These are phyloP conservation scores for Fusarium miscanthi DNA, from an alignment of 2,329 filamentous ascomycete species.

Conservation along the genomic window DNA sequence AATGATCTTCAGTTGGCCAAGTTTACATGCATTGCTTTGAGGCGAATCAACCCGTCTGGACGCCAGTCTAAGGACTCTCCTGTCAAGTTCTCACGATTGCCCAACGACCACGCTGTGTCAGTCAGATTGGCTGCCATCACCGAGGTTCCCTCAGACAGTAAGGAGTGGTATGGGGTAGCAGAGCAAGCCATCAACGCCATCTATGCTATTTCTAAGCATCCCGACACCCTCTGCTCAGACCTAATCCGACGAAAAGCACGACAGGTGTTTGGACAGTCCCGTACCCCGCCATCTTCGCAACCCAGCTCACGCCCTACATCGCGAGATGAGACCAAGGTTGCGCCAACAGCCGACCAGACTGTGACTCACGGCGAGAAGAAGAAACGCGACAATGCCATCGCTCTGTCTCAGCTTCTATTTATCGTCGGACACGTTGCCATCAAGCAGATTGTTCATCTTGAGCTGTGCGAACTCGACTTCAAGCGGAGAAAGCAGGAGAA, in stretches of 20 bases:
- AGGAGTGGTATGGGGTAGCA: constrained; percentile 95
- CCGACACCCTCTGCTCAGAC: constrained; percentile 91
- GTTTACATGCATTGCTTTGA: constrained; percentile 93
- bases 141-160: constrained; percentile 87
- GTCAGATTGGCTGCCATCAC: constrained; percentile 83
- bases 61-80: constrained; percentile 80
- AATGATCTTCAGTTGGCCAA: constrained; percentile 89
- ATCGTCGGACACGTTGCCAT: constrained; percentile 97
- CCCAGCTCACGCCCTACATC: constrained; percentile 61
- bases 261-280: constrained; percentile 72
- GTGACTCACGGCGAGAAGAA: constrained; percentile 56
- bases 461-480: constrained; percentile 97
- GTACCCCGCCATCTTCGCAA: constrained; percentile 57
- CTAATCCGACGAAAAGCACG: constrained; percentile 89
- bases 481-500: constrained; percentile 95
- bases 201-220: constrained; percentile 92
- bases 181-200: constrained; percentile 97
- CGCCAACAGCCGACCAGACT: constrained; percentile 48
- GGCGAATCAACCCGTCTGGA: constrained; percentile 87
- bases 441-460: constrained; percentile 98
- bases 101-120: constrained; percentile 92
- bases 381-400: constrained; percentile 75
- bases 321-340: constrained; percentile 55
- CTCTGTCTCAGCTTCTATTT: constrained; percentile 90
- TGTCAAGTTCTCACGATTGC: constrained; percentile 78